These are phyloP conservation scores for Olyra latifolia DNA, from an alignment of 176 grass and related monocot species.

Conservation along the genomic window DNA sequence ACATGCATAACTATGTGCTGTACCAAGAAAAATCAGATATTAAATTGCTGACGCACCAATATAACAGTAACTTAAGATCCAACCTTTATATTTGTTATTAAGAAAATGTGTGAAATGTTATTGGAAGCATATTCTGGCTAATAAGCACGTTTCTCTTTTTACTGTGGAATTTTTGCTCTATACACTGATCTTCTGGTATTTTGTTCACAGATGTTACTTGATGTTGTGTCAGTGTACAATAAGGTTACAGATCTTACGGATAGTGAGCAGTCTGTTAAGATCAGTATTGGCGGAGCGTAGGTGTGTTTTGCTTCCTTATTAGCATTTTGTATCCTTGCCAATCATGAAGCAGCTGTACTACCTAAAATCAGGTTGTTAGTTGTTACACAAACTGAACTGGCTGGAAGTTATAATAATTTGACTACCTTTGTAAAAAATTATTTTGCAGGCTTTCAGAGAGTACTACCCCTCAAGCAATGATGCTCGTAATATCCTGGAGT, in stretches of 20 bases:
- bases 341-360: neutral
- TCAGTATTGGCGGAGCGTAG: conserved; percentile 68
- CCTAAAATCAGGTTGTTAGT: conserved; percentile 4
- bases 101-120: conserved; percentile 4
- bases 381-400: conserved; percentile 1
- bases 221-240: conserved; percentile 75
- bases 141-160: conserved; percentile 21
- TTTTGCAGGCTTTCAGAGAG: conserved; percentile 62
- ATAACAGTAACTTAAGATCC: neutral
- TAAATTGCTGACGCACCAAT: neutral
- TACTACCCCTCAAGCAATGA: conserved; percentile 49
- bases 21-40: conserved; percentile 6
- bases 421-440: neutral
- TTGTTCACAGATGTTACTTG: conserved; percentile 66
- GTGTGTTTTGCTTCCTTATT: conserved; percentile 41
- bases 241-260: conserved; percentile 71
- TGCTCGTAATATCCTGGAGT: conserved; percentile 37
- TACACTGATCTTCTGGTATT: conserved; percentile 12
- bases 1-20: conserved; percentile 14
- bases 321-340: conserved; percentile 3
- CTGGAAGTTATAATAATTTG: conserved; percentile 1
- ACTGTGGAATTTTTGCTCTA: conserved; percentile 11
- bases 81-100: neutral
- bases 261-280: conserved; percentile 74
- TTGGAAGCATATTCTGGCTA: conserved; percentile 18